These are phyloP conservation scores for Diaporthe eres DNA, from an alignment of 2,329 filamentous ascomycete genomes.

Conservation along the genomic window DNA sequence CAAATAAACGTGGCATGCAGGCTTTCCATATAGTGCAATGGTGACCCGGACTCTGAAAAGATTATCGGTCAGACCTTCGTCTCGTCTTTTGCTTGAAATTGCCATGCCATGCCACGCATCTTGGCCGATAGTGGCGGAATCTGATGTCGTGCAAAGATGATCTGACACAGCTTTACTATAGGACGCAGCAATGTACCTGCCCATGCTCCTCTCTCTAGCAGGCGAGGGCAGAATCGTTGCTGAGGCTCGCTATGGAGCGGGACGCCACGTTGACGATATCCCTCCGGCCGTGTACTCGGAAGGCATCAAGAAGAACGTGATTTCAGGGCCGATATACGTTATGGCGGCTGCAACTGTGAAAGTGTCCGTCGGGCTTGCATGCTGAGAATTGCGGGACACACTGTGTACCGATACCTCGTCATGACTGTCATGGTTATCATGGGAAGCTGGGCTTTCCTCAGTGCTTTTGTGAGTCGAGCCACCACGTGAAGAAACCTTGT, in stretches of 20 bases:
- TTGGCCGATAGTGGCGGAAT: background rate
- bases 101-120: background rate
- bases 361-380: background rate
- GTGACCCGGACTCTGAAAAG: background rate
- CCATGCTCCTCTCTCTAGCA: background rate
- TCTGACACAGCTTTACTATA: background rate
- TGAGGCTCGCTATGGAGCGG: background rate
- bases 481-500: background rate
- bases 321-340: background rate
- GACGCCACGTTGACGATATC: background rate
- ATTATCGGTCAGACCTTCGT: background rate
- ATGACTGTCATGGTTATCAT: background rate
- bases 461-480: background rate
- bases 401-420: background rate
- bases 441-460: background rate
- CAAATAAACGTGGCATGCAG: background rate
- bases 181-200: background rate
- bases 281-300: background rate
- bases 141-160: background rate
- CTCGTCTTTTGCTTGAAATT: background rate
- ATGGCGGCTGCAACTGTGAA: background rate
- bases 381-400: background rate
- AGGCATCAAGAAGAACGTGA: constrained; percentile 2
- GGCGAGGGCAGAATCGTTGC: background rate
- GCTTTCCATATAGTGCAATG: background rate